A percentile compares a stretch with the other conserved stretches of the same genome.
Conservation (phyloP, 495 filamentous ascomycete species). For the Parathielavia appendiculata region DNA sequence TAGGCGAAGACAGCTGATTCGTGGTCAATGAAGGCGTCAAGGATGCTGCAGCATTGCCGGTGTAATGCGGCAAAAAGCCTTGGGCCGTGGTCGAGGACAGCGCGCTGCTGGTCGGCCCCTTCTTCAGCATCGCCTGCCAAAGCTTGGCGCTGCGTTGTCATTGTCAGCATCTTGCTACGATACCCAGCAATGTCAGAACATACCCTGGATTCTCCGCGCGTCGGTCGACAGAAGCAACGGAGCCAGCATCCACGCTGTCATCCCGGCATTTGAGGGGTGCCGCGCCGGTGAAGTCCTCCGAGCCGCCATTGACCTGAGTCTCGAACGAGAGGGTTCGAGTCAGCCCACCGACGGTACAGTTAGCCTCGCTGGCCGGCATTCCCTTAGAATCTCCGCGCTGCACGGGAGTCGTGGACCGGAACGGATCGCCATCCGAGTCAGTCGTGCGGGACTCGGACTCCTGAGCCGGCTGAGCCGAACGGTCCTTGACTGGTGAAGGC, state of each 20-base stretch:
- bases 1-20: constrained; percentile 20
- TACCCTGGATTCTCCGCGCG: constrained; percentile 27
- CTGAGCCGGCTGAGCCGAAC: background rate
- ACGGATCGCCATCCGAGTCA: constrained; percentile 37
- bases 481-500: constrained; percentile 43
- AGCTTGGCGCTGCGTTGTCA: constrained; percentile 28
- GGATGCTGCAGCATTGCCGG: constrained; percentile 41
- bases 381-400: constrained; percentile 23
- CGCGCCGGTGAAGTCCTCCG: constrained; percentile 13
- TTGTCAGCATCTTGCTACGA: constrained; percentile 3
- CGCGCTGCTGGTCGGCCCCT: constrained; percentile 39
- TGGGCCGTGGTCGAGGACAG: constrained; percentile 45
- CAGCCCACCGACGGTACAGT: constrained; percentile 13
- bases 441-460: constrained; percentile 17
- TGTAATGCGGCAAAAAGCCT: constrained; percentile 43
- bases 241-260: constrained; percentile 17
- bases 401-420: constrained; percentile 30
- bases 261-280: constrained; percentile 17
- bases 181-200: background rate
- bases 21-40: constrained; percentile 38
- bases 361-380: constrained; percentile 21
- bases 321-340: constrained; percentile 21
- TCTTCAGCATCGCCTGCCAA: constrained; percentile 43
- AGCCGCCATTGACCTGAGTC: constrained; percentile 20
- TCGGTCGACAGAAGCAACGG: constrained; percentile 22